Percentiles rank a stretch among this genome's conserved stretches.
Conservation (phyloP, 192 early-diverging fungal genomes). For the Thamnidium elegans region DNA sequence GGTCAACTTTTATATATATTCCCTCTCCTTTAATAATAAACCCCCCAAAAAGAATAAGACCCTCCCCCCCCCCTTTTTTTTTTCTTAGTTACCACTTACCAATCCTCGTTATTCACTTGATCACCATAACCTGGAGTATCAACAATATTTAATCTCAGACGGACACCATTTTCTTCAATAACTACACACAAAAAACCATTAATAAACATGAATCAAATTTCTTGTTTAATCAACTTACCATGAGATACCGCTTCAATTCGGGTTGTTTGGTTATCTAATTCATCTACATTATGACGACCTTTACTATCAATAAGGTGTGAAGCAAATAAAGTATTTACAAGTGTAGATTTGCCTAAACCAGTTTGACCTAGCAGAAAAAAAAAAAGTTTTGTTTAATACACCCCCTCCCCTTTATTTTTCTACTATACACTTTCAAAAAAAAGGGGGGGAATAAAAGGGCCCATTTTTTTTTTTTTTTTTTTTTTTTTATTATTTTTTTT, state of each 20-base stretch:
- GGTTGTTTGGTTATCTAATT: slow-evolving; percentile 87
- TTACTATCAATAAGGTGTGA: slow-evolving; percentile 93
- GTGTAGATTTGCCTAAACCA: slow-evolving; percentile 96
- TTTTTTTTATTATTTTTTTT: not conserved
- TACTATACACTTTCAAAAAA: not conserved
- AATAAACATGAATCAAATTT: not conserved
- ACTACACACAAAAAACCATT: slow-evolving; percentile 45
- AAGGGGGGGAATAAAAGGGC: slow-evolving; percentile 10
- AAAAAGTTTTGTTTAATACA: not conserved
- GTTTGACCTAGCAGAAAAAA: slow-evolving; percentile 68
- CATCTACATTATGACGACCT: slow-evolving; percentile 76
- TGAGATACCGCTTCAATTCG: slow-evolving; percentile 92
- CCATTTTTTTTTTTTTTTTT: not conserved
- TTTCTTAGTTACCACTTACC: slow-evolving; percentile 48
- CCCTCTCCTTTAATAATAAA: not conserved
- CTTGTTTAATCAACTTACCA: slow-evolving; percentile 43
- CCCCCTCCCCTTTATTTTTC: not conserved
- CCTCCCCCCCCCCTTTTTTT: no score
- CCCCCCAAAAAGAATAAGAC: not conserved
- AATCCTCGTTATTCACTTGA: slow-evolving; percentile 98
- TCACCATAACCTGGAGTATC: slow-evolving; percentile 99
- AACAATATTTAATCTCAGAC: slow-evolving; percentile 90
- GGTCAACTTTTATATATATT: not conserved
- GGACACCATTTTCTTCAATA: slow-evolving; percentile 94
- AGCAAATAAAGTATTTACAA: slow-evolving; percentile 98